These are phyloP conservation scores for Annona squamosa DNA, from an alignment of 164 flowering plant genomes.

Conservation along the genomic window DNA sequence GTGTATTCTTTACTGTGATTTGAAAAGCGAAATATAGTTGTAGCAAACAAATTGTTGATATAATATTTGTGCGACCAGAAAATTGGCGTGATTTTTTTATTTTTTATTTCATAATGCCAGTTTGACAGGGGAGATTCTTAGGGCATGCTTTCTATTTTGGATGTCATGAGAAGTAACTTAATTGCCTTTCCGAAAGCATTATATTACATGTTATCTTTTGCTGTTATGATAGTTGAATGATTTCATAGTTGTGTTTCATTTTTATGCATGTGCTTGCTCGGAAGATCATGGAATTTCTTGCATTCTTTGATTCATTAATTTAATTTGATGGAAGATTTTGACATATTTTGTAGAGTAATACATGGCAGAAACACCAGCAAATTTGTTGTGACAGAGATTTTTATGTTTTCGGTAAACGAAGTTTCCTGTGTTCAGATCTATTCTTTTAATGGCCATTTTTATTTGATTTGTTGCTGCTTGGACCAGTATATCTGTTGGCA, in stretches of 20 bases:
- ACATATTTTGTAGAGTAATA: background rate
- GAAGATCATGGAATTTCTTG: background rate
- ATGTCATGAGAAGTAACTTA: background rate
- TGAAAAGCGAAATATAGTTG: too few relatives aligned
- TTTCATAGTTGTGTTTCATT: background rate
- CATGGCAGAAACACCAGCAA: background rate
- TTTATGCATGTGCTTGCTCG: background rate
- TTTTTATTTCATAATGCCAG: background rate
- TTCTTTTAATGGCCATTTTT: slow-evolving; percentile 4
- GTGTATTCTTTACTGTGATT: too few relatives aligned
- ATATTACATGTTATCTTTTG: too few relatives aligned
- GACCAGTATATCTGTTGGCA: slow-evolving; percentile 71
- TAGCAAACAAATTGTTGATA: too few relatives aligned
- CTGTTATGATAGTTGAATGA: background rate
- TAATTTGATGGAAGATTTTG: background rate
- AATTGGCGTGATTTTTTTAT: too few relatives aligned
- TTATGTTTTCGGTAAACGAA: slow-evolving; percentile 2
- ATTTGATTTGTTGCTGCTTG: slow-evolving; percentile 22
- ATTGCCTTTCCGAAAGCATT: background rate
- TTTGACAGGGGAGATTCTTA: background rate
- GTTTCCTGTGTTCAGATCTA: background rate
- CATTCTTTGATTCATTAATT: background rate
- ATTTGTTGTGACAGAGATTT: background rate
- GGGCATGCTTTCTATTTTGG: background rate
- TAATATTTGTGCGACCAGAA: too few relatives aligned